phyloP scores from a whole-genome alignment of 2,329 filamentous ascomycete species.

The Fusarium anguioides region DNA sequence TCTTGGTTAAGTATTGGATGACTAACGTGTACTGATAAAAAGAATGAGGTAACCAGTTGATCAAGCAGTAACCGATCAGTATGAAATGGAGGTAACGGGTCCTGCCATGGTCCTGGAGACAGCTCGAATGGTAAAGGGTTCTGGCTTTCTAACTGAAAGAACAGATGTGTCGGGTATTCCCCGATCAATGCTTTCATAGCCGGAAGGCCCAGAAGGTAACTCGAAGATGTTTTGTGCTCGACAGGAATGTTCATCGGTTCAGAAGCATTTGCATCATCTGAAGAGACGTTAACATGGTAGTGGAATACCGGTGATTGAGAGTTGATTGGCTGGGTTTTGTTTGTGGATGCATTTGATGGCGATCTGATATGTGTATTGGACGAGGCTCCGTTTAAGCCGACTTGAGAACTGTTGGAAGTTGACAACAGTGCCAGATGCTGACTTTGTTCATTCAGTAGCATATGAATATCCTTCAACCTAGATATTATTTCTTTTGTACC shows the following conservation, averaged over 20 bases:
- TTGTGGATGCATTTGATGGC: neutral
- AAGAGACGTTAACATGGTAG: too few relatives aligned
- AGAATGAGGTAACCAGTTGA: neutral
- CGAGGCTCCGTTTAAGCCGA: too few relatives aligned
- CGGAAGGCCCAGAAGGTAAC: neutral
- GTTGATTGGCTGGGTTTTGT: neutral
- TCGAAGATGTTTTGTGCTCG: neutral
- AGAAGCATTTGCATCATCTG: neutral
- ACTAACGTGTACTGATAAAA: neutral
- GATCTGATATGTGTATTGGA: neutral
- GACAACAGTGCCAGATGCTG: neutral
- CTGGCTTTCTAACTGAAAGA: neutral
- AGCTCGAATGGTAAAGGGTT: neutral
- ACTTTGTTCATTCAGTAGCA: neutral
- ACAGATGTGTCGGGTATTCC: neutral
- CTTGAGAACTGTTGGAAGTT: too few relatives aligned
- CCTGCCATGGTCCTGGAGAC: neutral
- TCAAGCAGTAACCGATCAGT: neutral
- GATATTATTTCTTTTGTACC: neutral
- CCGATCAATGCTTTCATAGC: neutral
- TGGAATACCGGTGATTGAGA: neutral
- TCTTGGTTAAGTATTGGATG: neutral
- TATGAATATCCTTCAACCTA: neutral
- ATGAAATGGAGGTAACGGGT: neutral
- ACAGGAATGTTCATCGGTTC: neutral